Evolutionary conservation across 192 early-diverging fungal genomes (phyloP).

Genomic region (Chytriomyces hyalinus): DNA sequence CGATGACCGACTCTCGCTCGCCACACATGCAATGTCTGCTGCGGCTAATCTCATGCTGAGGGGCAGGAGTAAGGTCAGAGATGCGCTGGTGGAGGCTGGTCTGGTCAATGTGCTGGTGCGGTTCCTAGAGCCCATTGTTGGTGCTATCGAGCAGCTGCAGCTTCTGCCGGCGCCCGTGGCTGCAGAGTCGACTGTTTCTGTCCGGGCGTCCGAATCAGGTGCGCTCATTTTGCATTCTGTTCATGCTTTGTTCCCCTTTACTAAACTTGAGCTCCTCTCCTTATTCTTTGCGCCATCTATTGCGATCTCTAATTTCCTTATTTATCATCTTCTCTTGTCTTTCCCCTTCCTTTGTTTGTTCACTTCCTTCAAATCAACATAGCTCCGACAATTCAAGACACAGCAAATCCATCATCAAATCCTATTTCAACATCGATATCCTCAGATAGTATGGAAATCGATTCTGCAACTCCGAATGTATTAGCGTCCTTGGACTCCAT

Average conservation of each 20-base stretch:
- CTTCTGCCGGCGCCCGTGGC: not conserved
- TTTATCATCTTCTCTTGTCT: no score
- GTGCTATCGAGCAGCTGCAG: conserved; percentile 23
- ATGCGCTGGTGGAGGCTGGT: conserved; percentile 84
- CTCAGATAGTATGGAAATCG: not conserved
- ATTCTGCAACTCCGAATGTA: not conserved
- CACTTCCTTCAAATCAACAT: no score
- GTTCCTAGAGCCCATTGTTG: conserved; percentile 64
- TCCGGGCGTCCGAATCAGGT: no score
- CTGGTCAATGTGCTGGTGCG: conserved; percentile 82
- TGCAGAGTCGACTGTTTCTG: not conserved
- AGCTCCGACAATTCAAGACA: no score
- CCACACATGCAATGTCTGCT: conserved; percentile 50
- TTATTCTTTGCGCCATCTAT: no score
- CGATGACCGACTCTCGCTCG: not conserved
- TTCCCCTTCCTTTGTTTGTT: no score
- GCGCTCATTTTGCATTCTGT: no score
- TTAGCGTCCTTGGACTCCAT: not conserved
- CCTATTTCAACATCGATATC: not conserved
- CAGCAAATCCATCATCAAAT: no score
- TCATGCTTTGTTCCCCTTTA: no score
- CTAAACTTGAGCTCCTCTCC: no score
- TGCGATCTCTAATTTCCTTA: no score
- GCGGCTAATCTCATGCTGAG: conserved; percentile 87
- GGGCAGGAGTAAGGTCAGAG: conserved; percentile 77